Evolutionary conservation across 257 asterid genomes (phyloP), one percentile per base, ranked within the genome.

Genomic region (Datura wrightii): DNA sequence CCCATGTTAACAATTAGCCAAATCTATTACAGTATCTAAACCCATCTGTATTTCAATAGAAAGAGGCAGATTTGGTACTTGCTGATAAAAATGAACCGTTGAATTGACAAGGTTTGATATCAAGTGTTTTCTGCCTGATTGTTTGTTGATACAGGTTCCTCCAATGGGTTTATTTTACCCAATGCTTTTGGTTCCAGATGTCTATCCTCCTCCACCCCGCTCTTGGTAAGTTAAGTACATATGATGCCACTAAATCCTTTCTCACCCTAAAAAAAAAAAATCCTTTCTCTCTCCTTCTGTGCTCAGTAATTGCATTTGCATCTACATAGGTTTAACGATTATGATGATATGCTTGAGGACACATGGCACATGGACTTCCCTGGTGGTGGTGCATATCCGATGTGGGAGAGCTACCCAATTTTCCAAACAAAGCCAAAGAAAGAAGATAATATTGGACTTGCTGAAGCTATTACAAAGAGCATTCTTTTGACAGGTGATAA

Each of bases 161-260:
- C 99, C 98, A 13, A 96, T 96, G 99, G 98, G 99, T 86, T 91
- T 96, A 90, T 96, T 97, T 90, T 94, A 93, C 87, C 99, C 98
- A 42, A 89, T 71, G 86, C 97, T 94, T 88, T 91, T 96, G 90
- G 97, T 91, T 86, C 98, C 98, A 78, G 99, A 94, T 87, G 96
- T 94, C 85, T 94, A 94, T 89, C 98, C 98, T 87, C 96, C 98
- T 55, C 98, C 99, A 79, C 97, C 98, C 1, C 90, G 93, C 58
- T 87, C 93, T 67, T 96, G 98, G 98, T 96, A 83, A 84, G 91
- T 85, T 80, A 85, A 65, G 16, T 34, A 36, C 44, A 65, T 83
- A 56, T 85, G 83, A 62, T 82, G 71, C 67, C 42, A 65, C 10
- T 72, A 66, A 36, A 60, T 81, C 62, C 39, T 66, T 69, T 80